Base-by-base conservation (phyloP, 2,329 filamentous ascomycete species). In the Colletotrichum sp. region DNA sequence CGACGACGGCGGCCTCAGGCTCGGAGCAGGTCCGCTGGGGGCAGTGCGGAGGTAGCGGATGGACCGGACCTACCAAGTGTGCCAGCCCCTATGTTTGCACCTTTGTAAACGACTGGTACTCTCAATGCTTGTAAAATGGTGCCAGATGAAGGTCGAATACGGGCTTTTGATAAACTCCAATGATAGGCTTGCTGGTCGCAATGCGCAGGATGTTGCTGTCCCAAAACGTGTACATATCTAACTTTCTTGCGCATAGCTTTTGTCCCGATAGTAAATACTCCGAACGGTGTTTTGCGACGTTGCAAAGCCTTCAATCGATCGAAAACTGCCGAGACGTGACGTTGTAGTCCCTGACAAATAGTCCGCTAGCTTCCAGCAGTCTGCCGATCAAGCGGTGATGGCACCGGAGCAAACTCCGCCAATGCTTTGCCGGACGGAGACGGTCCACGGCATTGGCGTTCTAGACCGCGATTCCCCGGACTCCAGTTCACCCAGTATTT, bases 21-120 rank as follows among this genome's bases (percentile, higher is more conserved):
- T 55, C 73, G 24, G 67, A 66, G 6, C 72, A 75, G 57, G 31
- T n/a, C 15, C 74, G 61, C 12, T 78, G 74, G 75, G 76, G 69
- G 21, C 78, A 79, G 66, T 79, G 78, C 57, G 78, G 78, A 29
- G 78, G 78, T 3, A 64, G 5, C 12, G 34, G 31, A 33, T 79
- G 75, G 76, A 71, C 63, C 3, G 77, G 78, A 1, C 59, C 77
- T 2, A 77, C 76, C 36, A 67, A 54, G 18, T 79, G 78, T 64
- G 63, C 58, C 51, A 64, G 73, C 8, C 66, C 74, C 15, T 75
- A 65, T 11, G 70, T 62, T 8, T 79, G 78, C 62, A 76, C 68
- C 16, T 67, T 63, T 16, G 34, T 69, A 29, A 78, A 78, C n/a
- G 67, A 76, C 36, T 78, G 73, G 69, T 78, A 78, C 76, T 76